These are phyloP conservation scores for Rhododendron ferrugineum DNA, from an alignment of 148 eudicot genomes.

Conservation along the genomic window DNA sequence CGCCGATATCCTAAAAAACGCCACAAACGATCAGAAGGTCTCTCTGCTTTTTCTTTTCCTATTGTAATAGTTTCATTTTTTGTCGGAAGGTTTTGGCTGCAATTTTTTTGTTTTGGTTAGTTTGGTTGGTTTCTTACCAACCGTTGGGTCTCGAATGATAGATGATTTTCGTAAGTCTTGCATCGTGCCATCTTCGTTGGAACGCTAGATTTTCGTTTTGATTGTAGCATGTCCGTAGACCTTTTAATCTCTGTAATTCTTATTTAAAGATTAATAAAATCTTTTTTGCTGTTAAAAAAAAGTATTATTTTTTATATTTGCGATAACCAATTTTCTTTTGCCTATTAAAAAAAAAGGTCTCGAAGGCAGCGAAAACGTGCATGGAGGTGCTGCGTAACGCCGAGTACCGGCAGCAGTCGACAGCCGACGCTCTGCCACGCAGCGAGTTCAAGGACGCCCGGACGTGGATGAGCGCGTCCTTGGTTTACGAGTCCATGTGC, in stretches of 20 bases:
- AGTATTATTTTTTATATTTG: too few relatives aligned
- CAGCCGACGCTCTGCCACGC: conserved; percentile 23
- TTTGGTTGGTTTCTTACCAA: too few relatives aligned
- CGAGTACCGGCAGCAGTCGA: conserved; percentile 21
- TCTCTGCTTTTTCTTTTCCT: neutral
- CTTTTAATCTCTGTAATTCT: too few relatives aligned
- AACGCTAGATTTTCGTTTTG: neutral
- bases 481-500: conserved; percentile 59
- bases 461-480: conserved; percentile 61
- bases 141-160: too few relatives aligned
- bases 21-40: neutral
- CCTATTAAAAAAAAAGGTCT: neutral
- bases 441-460: conserved; percentile 48
- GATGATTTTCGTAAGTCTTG: neutral
- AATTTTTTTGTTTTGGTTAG: too few relatives aligned
- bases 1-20: neutral
- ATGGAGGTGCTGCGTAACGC: conserved; percentile 38
- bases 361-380: conserved; percentile 48
- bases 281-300: too few relatives aligned
- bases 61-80: too few relatives aligned
- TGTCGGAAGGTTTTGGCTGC: too few relatives aligned
- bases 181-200: neutral
- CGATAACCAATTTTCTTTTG: too few relatives aligned
- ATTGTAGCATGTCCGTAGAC: neutral
- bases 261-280: too few relatives aligned